Evolutionary conservation across 2,329 filamentous ascomycete species (phyloP), one percentile per base, ranked within the genome.

Genomic region (Lasiodiplodia sp.): DNA sequence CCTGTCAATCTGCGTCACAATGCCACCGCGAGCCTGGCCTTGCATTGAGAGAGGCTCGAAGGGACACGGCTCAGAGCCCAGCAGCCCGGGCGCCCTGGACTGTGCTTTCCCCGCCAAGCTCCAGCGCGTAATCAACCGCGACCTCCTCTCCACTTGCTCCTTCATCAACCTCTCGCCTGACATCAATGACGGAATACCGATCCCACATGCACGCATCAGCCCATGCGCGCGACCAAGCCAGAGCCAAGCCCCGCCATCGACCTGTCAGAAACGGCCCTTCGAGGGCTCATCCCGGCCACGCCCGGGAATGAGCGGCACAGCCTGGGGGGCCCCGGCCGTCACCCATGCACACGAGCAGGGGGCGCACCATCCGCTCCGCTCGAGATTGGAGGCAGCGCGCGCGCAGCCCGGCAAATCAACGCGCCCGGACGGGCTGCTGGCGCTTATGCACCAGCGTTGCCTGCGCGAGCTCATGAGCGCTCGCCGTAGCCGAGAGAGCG

Each of bases 181-280:
- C 67, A 69, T 69, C 67, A 69, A 68, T 58, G 68, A 67, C 58
- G 58, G 66, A 65, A 70, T 60, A 52, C 31, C 66, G 37, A 67
- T 64, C 58, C 60, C 58, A 66, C 44, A 67, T 67, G 67, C 69
- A 70, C 44, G 38, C 67, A 70, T 70, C 69, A 69, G 69, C 69
- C 67, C 69, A 70, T 70, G 67, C 34, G 53, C 56, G 51, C 38
- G 40, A 51, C 64, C 58, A 60, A 52, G 28, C 28, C 56, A 56
- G 40, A 66, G 64, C 64, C 66, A 68, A 69, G 66, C 58, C 65
- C 68, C 52, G 60, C 68, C 68, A 69, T 68, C 65, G 40, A 68
- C 64, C 68, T 68, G 67, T 69, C 69, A 69, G 67, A 68, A 64
- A 68, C 66, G 56, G 57, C 38, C 67, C 55, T 69, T 68, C 66